Percentiles rank a stretch among this genome's conserved stretches.
These are phyloP conservation scores for Mortierella hygrophila DNA, from an alignment of 192 early-diverging fungal species.

Conservation along the genomic window DNA sequence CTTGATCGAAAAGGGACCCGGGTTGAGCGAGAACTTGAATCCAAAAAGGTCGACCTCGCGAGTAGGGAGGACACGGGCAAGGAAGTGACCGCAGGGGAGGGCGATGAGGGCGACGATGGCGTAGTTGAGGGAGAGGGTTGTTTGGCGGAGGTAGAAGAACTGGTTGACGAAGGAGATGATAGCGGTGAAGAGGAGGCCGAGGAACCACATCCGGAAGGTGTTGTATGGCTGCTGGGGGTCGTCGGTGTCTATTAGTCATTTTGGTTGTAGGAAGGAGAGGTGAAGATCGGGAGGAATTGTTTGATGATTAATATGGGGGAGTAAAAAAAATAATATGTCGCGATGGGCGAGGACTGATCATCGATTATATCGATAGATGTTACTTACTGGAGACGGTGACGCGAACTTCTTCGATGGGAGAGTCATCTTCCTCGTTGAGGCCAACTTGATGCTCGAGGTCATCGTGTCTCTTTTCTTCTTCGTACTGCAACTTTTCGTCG, in stretches of 20 bases:
- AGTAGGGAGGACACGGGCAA: constrained; percentile 58
- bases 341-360: too few species aligned
- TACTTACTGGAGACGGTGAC: constrained; percentile 54
- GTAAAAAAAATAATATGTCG: too few species aligned
- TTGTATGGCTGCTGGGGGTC: constrained; percentile 61
- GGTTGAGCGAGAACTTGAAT: constrained; percentile 60
- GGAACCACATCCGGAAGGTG: constrained; percentile 66
- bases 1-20: constrained; percentile 73
- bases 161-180: constrained; percentile 64
- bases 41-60: constrained; percentile 59
- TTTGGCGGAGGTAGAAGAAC: constrained; percentile 65
- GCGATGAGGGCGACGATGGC: constrained; percentile 63
- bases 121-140: constrained; percentile 49
- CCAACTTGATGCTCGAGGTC: constrained; percentile 17
- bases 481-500: not conserved
- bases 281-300: constrained; percentile 55
- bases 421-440: constrained; percentile 43
- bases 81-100: constrained; percentile 58
- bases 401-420: constrained; percentile 60
- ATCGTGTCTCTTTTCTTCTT: constrained; percentile 12
- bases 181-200: constrained; percentile 57
- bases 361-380: too few species aligned
- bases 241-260: constrained; percentile 56
- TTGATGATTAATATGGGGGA: not conserved
- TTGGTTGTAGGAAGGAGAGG: constrained; percentile 19